Conservation (phyloP, 352 stramenopile species). For the Sclerospora graminicola region DNA sequence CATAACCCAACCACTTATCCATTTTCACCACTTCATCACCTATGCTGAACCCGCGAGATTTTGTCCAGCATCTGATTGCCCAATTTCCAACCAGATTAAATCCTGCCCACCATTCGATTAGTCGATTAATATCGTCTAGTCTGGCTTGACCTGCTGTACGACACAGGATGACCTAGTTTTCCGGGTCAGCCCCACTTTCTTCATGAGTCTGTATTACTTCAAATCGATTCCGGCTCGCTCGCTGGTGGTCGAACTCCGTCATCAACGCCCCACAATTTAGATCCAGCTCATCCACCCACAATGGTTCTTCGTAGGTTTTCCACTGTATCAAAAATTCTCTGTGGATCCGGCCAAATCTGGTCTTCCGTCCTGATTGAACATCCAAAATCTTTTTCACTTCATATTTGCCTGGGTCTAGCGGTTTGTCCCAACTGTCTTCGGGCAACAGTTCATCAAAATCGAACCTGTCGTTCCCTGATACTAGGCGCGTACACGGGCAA, state of each 20-base stretch:
- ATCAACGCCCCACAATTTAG: background rate
- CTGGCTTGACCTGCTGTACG: too few species aligned
- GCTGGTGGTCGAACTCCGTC: background rate
- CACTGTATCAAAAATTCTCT: background rate
- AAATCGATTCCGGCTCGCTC: background rate
- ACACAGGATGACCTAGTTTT: too few species aligned
- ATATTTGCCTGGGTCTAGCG: background rate
- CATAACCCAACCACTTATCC: too few species aligned
- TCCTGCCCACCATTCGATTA: too few species aligned
- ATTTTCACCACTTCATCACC: too few species aligned
- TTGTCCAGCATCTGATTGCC: too few species aligned
- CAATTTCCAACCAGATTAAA: too few species aligned
- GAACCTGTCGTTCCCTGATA: too few species aligned
- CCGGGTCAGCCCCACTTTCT: too few species aligned
- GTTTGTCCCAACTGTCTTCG: background rate
- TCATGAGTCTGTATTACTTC: background rate
- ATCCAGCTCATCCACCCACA: background rate
- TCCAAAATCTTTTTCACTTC: background rate
- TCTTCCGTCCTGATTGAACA: background rate
- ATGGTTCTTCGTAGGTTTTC: background rate
- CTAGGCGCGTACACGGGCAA: too few species aligned
- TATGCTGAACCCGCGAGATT: too few species aligned
- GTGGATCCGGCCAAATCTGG: background rate
- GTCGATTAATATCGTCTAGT: too few species aligned
- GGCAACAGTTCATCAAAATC: background rate